phyloP scores from a whole-genome alignment of 108 stramenopile species.

The Nannochloropsis gaditana region DNA sequence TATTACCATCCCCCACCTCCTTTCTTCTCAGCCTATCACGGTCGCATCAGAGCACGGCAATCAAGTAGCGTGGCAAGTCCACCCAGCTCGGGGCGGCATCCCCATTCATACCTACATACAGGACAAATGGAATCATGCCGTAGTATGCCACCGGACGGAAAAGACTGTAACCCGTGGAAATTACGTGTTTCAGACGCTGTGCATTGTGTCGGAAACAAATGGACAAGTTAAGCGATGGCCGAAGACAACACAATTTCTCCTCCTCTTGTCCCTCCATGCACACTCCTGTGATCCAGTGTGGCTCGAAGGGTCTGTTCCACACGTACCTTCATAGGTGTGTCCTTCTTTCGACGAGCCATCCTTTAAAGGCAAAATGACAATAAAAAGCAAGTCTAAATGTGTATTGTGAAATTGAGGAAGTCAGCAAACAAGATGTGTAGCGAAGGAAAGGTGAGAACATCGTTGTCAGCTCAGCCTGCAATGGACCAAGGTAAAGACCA shows the following conservation, averaged over 20 bases:
- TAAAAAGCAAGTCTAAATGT: no score
- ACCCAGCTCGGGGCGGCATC: neutral
- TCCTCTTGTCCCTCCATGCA: neutral
- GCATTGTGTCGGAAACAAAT: neutral
- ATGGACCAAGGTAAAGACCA: no score
- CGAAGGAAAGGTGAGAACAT: no score
- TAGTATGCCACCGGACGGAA: neutral
- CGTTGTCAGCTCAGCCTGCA: no score
- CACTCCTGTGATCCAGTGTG: no score
- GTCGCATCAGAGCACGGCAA: neutral
- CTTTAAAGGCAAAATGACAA: neutral
- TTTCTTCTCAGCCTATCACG: neutral
- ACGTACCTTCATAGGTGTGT: slow-evolving; percentile 5
- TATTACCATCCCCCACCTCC: no score
- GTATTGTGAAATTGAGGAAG: no score
- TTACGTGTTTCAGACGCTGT: slow-evolving; percentile 3
- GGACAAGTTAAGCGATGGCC: neutral
- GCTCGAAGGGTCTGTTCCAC: neutral
- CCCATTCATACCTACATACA: slow-evolving; percentile 20
- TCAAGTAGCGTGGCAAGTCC: neutral
- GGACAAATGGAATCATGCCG: neutral
- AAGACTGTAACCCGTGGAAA: neutral
- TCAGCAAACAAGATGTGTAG: no score
- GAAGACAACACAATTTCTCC: neutral
- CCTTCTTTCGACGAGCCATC: neutral